Evolutionary conservation across 371 early-diverging fungal genomes (phyloP).

Genomic region (Mucor mucedo): DNA sequence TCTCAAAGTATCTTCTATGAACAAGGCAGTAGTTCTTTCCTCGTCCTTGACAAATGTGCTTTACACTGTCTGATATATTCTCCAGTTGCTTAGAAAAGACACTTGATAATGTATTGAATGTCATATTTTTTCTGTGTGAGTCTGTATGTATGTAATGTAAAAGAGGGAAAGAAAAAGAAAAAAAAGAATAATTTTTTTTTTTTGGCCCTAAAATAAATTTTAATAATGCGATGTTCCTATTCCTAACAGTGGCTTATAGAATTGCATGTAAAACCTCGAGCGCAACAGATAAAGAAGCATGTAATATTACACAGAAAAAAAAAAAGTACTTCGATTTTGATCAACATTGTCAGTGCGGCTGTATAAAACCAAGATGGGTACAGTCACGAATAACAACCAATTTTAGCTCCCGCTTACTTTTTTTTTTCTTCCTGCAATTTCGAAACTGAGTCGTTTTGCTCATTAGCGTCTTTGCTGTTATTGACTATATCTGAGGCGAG

Average conservation of each 20-base stretch:
- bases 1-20: conserved; percentile 46
- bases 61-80: not conserved
- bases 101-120: not conserved
- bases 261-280: not conserved
- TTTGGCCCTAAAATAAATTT: not conserved
- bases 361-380: too few species aligned
- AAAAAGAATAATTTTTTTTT: not conserved
- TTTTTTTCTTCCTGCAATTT: too few species aligned
- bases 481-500: too few species aligned
- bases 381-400: too few species aligned
- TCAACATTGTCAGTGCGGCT: not conserved
- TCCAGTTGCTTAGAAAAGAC: not conserved
- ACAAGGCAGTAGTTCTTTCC: conserved; percentile 47
- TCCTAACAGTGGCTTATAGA: conserved; percentile 2
- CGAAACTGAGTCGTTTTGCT: too few species aligned
- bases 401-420: too few species aligned
- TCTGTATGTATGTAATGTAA: not conserved
- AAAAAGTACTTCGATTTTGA: conserved; percentile 2
- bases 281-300: not conserved
- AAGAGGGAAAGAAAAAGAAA: not conserved
- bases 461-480: too few species aligned
- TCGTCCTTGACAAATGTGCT: conserved; percentile 10
- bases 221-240: not conserved
- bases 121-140: not conserved
- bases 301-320: not conserved